Evolutionary conservation across 768 basidiomycete genomes (phyloP).

Genomic region (Boletus barrowsii): DNA sequence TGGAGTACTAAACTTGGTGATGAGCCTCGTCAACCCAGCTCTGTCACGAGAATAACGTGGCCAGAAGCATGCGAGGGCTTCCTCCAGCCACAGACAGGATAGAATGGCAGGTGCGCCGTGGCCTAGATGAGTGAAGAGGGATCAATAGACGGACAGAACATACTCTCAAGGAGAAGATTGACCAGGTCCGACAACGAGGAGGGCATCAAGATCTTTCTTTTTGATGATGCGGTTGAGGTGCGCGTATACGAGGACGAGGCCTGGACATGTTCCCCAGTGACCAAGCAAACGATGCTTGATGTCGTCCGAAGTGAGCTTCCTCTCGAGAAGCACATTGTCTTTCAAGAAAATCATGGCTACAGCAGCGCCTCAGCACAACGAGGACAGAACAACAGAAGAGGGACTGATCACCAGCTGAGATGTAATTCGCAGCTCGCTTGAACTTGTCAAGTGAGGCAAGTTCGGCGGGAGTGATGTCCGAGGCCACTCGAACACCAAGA

Average conservation of each 20-base stretch:
- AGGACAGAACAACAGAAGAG: background rate
- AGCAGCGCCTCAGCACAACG: background rate
- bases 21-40: slow-evolving; percentile 61
- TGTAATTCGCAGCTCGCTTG: slow-evolving; percentile 63
- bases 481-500: slow-evolving; percentile 44
- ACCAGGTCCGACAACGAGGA: slow-evolving; percentile 83
- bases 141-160: too few relatives aligned
- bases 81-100: slow-evolving; percentile 85
- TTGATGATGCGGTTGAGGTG: slow-evolving; percentile 66
- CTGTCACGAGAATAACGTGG: slow-evolving; percentile 56
- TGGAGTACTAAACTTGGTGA: slow-evolving; percentile 73
- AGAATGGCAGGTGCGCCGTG: slow-evolving; percentile 88
- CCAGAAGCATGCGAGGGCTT: slow-evolving; percentile 58
- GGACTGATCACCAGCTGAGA: slow-evolving; percentile 56
- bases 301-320: slow-evolving; percentile 56
- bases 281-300: slow-evolving; percentile 82
- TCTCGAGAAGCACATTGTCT: slow-evolving; percentile 64
- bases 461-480: slow-evolving; percentile 49
- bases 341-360: slow-evolving; percentile 84
- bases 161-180: slow-evolving; percentile 3
- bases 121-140: slow-evolving; percentile 32
- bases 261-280: slow-evolving; percentile 84
- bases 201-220: slow-evolving; percentile 56
- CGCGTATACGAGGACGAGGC: slow-evolving; percentile 67
- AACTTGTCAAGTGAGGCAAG: slow-evolving; percentile 52